Conservation (phyloP, 2,329 filamentous ascomycete genomes). For the Trichophyton mentagrophytes region DNA sequence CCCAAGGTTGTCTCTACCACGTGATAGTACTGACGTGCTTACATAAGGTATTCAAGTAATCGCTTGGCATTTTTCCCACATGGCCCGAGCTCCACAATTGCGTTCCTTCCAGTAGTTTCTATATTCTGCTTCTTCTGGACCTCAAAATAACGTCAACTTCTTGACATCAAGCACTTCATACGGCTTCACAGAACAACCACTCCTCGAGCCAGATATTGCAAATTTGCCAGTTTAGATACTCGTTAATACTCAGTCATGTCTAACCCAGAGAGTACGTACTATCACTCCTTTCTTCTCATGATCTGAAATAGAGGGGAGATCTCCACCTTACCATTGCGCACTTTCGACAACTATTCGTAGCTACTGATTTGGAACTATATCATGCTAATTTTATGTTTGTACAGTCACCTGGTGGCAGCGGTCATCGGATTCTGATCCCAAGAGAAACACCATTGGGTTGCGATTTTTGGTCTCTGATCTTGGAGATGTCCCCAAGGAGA, state of each 20-base stretch:
- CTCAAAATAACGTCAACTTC: not conserved
- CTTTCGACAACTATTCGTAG: not conserved
- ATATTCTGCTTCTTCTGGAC: not conserved
- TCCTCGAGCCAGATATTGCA: not conserved
- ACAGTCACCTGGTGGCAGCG: constrained; percentile 98
- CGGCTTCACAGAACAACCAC: not conserved
- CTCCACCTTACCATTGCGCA: not conserved
- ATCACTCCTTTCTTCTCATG: not conserved
- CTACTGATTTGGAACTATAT: not conserved
- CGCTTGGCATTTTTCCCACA: not conserved
- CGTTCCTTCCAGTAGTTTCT: not conserved
- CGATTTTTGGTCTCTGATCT: constrained; percentile 85
- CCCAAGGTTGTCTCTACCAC: not conserved
- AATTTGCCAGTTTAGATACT: not conserved
- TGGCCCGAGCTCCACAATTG: not conserved
- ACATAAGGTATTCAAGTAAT: not conserved
- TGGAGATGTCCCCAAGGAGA: constrained; percentile 24
- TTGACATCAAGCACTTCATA: not conserved
- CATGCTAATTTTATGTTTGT: not conserved
- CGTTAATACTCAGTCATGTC: not conserved
- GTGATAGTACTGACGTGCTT: not conserved
- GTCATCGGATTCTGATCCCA: constrained; percentile 63
- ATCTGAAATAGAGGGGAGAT: not conserved
- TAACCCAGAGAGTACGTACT: not conserved
- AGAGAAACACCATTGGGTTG: constrained; percentile 91